Evolutionary conservation across 2,329 filamentous ascomycete genomes (phyloP).

Genomic region (Acrocalymma vagum): DNA sequence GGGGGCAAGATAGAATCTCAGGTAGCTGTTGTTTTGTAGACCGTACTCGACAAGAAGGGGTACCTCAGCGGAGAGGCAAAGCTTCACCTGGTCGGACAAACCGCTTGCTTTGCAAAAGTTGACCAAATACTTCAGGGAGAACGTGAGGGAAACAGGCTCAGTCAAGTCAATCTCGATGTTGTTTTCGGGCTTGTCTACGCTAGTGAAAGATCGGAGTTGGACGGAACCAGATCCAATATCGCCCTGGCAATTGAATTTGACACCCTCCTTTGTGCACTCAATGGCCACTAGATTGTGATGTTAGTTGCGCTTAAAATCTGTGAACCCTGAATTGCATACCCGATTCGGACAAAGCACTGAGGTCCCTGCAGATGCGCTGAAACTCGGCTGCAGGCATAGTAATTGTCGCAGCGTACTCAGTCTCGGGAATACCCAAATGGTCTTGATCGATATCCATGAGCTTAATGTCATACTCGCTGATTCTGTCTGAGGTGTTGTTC

Average conservation of each 20-base stretch:
- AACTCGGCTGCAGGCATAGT: constrained; percentile 90
- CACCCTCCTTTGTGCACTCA: constrained; percentile 94
- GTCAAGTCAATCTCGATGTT: constrained; percentile 89
- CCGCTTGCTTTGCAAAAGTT: constrained; percentile 99
- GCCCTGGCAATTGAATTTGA: constrained; percentile 92
- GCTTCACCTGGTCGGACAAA: constrained; percentile 82
- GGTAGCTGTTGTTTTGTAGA: constrained; percentile 83
- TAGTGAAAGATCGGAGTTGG: constrained; percentile 86
- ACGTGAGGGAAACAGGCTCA: constrained; percentile 93
- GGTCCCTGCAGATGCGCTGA: constrained; percentile 91
- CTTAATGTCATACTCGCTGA: constrained; percentile 99
- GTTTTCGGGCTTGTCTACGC: constrained; percentile 86
- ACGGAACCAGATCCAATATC: constrained; percentile 97
- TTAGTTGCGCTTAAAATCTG: constrained; percentile 27
- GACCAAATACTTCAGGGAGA: constrained; percentile 98
- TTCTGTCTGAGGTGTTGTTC: constrained; percentile 83
- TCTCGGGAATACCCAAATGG: constrained; percentile 97
- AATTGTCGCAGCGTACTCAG: constrained; percentile 95
- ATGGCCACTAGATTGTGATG: constrained; percentile 76
- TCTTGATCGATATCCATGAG: constrained; percentile 99
- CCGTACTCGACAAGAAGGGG: constrained; percentile 94
- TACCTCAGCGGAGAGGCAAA: constrained; percentile 95
- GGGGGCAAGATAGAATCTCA: constrained; percentile 97
- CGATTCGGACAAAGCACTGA: constrained; percentile 92
- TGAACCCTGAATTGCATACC: constrained; percentile 65